These are phyloP conservation scores for Epithele typhae DNA, from an alignment of 768 basidiomycete species.

Conservation along the genomic window DNA sequence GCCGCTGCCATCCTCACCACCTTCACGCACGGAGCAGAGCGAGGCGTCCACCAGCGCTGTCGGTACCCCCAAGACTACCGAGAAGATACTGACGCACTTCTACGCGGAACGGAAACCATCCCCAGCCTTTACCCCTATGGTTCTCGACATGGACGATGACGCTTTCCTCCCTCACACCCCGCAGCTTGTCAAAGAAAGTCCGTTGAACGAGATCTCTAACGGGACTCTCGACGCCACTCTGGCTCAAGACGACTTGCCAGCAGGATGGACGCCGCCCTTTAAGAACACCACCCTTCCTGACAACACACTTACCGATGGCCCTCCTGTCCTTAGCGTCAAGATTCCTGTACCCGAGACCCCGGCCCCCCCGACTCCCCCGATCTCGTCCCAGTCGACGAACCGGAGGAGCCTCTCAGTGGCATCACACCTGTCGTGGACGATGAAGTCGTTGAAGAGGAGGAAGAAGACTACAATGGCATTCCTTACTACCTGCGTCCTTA, in stretches of 20 bases:
- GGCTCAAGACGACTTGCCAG: no score
- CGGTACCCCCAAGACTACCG: background rate
- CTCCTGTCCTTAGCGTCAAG: background rate
- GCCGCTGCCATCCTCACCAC: no score
- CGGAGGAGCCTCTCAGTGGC: constrained; percentile 10
- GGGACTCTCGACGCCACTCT: no score
- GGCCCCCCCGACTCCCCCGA: no score
- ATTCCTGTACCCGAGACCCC: no score
- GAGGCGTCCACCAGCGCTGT: no score
- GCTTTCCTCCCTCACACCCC: no score
- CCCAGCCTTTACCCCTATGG: background rate
- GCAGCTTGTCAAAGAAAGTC: no score
- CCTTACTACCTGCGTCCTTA: constrained; percentile 56
- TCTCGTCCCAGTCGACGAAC: no score
- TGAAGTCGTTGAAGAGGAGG: constrained; percentile 33
- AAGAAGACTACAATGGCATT: constrained; percentile 36
- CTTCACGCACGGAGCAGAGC: no score
- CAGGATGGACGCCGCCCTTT: no score
- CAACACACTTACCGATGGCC: background rate
- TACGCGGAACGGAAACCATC: background rate
- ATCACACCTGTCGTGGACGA: constrained; percentile 24
- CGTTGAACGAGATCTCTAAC: no score
- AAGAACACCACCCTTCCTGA: background rate
- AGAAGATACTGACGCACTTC: background rate
- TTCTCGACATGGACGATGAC: background rate